Percentiles rank a stretch among this genome's conserved stretches.
These are phyloP conservation scores for Volvox reticuliferus DNA, from an alignment of 139 green algal species.

Conservation along the genomic window DNA sequence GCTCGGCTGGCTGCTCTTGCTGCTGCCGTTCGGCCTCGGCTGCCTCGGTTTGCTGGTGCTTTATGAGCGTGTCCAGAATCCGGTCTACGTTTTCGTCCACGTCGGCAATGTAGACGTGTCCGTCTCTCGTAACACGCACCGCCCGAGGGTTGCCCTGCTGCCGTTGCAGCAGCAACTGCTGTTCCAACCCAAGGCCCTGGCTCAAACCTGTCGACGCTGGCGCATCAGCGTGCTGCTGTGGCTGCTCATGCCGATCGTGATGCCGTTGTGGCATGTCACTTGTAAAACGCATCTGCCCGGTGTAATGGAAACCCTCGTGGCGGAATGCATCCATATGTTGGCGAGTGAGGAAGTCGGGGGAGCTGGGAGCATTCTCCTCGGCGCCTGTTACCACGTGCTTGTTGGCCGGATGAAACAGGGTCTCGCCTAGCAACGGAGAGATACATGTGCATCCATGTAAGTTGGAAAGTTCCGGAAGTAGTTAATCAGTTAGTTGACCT, in stretches of 20 bases:
- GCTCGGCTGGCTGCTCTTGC: not conserved
- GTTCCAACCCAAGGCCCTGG: not conserved
- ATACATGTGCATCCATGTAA: no score
- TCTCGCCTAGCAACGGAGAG: constrained; percentile 12
- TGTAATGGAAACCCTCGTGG: constrained; percentile 42
- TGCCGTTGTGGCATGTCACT: not conserved
- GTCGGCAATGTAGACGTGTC: constrained; percentile 32
- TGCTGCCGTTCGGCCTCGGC: not conserved
- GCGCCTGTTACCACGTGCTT: not conserved
- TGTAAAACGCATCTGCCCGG: constrained; percentile 1
- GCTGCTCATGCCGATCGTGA: not conserved
- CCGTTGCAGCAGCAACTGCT: not conserved
- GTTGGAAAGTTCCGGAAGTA: no score
- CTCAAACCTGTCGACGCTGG: not conserved
- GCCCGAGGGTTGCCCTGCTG: not conserved
- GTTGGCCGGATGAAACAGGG: constrained; percentile 22
- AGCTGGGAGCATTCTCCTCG: no score
- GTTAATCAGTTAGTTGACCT: no score
- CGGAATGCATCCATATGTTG: constrained; percentile 7
- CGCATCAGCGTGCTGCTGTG: not conserved
- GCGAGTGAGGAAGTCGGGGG: not conserved
- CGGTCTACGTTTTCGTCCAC: constrained; percentile 9
- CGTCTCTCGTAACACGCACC: constrained; percentile 31
- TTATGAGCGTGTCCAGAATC: constrained; percentile 18
- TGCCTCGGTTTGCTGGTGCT: not conserved